These are phyloP conservation scores for Hortaea sp. DNA, from an alignment of 2,329 filamentous ascomycete species.

Conservation along the genomic window DNA sequence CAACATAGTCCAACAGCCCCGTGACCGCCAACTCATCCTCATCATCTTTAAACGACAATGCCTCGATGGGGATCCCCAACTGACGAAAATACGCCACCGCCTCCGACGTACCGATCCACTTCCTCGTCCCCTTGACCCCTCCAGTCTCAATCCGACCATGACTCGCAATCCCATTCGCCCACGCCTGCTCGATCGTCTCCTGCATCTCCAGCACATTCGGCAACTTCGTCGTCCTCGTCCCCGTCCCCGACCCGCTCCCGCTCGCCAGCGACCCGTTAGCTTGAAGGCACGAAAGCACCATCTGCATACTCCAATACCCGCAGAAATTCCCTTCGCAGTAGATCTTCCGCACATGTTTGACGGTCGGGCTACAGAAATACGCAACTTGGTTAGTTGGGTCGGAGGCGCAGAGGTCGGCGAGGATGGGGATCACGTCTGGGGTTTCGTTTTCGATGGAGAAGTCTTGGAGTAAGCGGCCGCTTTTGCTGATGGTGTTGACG, in stretches of 20 bases:
- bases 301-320: conserved; percentile 91
- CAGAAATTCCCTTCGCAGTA: conserved; percentile 83
- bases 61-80: conserved; percentile 46
- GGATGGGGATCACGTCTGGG: conserved; percentile 33
- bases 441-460: conserved; percentile 36
- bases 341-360: conserved; percentile 73
- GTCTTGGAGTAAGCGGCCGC: conserved; percentile 32
- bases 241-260: not conserved
- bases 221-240: conserved; percentile 27
- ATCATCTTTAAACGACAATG: conserved; percentile 34
- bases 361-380: conserved; percentile 68
- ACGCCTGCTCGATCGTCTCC: conserved; percentile 75
- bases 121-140: conserved; percentile 76
- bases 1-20: conserved; percentile 56
- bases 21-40: conserved; percentile 41
- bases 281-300: conserved; percentile 69
- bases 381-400: conserved; percentile 57
- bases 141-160: conserved; percentile 72
- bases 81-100: conserved; percentile 70
- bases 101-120: conserved; percentile 92
- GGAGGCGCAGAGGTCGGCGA: conserved; percentile 43
- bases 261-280: conserved; percentile 7
- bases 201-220: conserved; percentile 77
- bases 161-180: conserved; percentile 74
- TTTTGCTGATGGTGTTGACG: conserved; percentile 31